Evolutionary conservation across 441 rosid genomes (phyloP).

Genomic region (Populus hybrid): DNA sequence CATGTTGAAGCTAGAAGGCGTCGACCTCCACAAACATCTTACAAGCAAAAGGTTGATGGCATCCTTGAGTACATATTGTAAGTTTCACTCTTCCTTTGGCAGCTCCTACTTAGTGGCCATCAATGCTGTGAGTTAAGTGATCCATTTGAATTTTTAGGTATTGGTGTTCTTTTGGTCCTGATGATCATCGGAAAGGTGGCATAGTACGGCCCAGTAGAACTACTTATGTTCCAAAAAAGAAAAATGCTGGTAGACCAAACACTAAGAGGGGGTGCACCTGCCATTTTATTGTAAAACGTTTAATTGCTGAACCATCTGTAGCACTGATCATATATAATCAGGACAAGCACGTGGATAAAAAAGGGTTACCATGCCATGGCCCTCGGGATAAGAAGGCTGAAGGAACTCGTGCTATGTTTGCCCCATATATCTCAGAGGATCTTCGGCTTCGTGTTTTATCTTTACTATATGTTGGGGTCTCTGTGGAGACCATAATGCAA

Average conservation of each 20-base stretch:
- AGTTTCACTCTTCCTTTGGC: constrained; percentile 25
- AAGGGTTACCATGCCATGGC: constrained; percentile 89
- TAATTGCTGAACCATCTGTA: constrained; percentile 78
- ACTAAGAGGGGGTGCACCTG: constrained; percentile 93
- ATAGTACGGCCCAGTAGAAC: constrained; percentile 76
- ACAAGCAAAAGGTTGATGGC: constrained; percentile 89
- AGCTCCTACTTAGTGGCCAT: not conserved
- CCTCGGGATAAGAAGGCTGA: constrained; percentile 92
- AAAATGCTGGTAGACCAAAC: constrained; percentile 86
- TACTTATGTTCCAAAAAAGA: constrained; percentile 72
- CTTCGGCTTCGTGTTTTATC: constrained; percentile 83
- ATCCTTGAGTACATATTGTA: constrained; percentile 89
- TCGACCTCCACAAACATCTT: constrained; percentile 41
- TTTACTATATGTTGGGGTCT: constrained; percentile 77
- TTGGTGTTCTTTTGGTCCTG: constrained; percentile 98
- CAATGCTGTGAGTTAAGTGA: constrained; percentile 2
- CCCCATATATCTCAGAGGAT: constrained; percentile 93
- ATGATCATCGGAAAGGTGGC: constrained; percentile 87
- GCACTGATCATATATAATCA: constrained; percentile 80
- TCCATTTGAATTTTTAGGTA: constrained; percentile 49
- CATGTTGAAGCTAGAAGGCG: constrained; percentile 92
- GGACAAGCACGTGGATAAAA: constrained; percentile 83
- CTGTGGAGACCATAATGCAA: constrained; percentile 95
- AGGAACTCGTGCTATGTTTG: constrained; percentile 94
- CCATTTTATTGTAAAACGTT: constrained; percentile 89